A percentile compares a stretch with the other conserved stretches of the same genome.
phyloP scores from a whole-genome alignment of 345 rosid genomes.

The Dipteronia sinensis region DNA sequence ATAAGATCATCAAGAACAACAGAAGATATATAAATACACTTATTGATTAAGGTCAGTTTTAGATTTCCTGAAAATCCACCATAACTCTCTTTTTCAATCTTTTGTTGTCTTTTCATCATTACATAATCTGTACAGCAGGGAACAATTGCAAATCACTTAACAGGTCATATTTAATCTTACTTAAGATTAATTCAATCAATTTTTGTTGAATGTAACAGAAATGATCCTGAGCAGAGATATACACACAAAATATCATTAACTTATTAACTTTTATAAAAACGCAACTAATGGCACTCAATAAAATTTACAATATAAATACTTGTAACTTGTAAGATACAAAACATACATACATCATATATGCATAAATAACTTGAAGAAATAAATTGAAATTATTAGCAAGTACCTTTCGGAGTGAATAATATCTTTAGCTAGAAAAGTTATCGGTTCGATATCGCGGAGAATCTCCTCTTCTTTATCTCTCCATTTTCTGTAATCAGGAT shows the following conservation, averaged over 20 bases:
- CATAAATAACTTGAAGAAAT: not conserved
- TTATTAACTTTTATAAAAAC: not conserved
- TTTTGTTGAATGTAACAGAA: not conserved
- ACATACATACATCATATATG: not conserved
- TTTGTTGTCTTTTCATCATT: not conserved
- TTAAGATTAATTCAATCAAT: not conserved
- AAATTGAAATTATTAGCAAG: not conserved
- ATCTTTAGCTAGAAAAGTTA: conserved; percentile 53
- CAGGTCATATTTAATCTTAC: not conserved
- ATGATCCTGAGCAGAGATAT: not conserved
- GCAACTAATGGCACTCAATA: not conserved
- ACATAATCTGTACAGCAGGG: not conserved
- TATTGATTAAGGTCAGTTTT: not conserved
- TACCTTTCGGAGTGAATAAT: conserved; percentile 83
- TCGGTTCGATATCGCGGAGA: conserved; percentile 58
- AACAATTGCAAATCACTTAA: not conserved
- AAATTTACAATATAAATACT: not conserved
- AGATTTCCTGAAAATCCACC: not conserved
- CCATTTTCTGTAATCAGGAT: conserved; percentile 83
- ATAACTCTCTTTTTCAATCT: not conserved
- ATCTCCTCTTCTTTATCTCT: conserved; percentile 76
- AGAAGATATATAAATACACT: not conserved
- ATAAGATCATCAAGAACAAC: not conserved
- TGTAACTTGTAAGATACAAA: not conserved
- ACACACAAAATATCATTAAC: not conserved